Evolutionary conservation across 768 basidiomycete species (phyloP), one percentile per base, ranked within the genome.

Genomic region (Psilocybe subaeruginosa): DNA sequence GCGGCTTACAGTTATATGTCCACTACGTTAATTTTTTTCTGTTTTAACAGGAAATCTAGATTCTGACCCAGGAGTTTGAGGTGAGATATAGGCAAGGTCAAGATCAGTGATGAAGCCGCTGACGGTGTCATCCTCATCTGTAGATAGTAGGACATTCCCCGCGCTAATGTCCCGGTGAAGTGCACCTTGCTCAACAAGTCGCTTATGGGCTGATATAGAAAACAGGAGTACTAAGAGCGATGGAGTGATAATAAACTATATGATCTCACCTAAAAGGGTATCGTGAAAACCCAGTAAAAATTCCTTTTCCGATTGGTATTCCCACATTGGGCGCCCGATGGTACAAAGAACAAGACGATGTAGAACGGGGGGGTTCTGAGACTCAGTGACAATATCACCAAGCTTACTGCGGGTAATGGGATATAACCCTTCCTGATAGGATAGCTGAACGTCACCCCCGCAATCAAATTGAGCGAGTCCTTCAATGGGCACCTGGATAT

Each of bases 151-250:
- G 16, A 53, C 17, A n/a, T 59, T 59, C 4, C 58, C 58, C 2
- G 51, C 39, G n/a, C 43, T 59, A 16, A 59, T 52, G 27, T 53
- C 58, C 17, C 58, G 23, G 30, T 59, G 58, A n/a, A 59, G 58
- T 7, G 52, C 52, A 5, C 43, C 50, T 47, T 43, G 50, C 7
- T 53, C 39, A 8, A 8, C 19, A n/a, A 58, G 49, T 8, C 14
- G 19, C 31, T 41, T 16, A 41, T 52, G 48, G 19, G 57, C 57
- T 58, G 33, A 9, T 23, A 23, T 23, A 23, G 23, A 23, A 23
- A 23, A 23, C 23, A 49, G 9, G 56, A 9, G n/a, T 17, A 7
- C 14, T 41, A 4, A 30, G 11, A 19, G 12, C 2, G 8, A 33
- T 41, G 33, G 8, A 16, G 2, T 16, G 47, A 16, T 12, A n/a